Percentiles rank a stretch among this genome's conserved stretches.
phyloP scores from a whole-genome alignment of 2,329 filamentous ascomycete species.

The Epichloe hybrida region DNA sequence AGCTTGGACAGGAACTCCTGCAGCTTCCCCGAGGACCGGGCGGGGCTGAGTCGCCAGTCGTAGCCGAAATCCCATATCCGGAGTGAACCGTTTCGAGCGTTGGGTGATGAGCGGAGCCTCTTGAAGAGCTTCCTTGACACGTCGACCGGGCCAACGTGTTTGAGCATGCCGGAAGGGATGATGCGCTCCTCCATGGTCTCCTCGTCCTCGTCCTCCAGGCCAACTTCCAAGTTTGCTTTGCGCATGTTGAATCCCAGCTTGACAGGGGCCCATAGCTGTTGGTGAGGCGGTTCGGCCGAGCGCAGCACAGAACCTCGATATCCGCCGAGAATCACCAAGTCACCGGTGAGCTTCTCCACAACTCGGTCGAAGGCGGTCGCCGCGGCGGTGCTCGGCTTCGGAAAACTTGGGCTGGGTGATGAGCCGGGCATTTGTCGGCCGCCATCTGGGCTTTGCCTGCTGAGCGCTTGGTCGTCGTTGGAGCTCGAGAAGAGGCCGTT shows the following conservation, averaged over 20 bases:
- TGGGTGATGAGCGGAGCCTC: conserved; percentile 59
- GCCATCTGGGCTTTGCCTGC: background rate
- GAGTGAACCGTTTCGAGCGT: conserved; percentile 55
- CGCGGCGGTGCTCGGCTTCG: conserved; percentile 1
- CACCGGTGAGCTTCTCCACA: conserved; percentile 61
- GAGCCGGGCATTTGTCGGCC: background rate
- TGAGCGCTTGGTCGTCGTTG: conserved; percentile 9
- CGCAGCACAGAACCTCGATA: conserved; percentile 84
- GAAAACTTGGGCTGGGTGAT: background rate
- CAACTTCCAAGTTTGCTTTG: conserved; percentile 83
- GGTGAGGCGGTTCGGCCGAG: conserved; percentile 65
- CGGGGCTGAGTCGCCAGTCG: conserved; percentile 82
- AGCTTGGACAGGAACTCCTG: conserved; percentile 59
- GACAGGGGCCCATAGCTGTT: conserved; percentile 88
- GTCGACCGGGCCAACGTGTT: conserved; percentile 82
- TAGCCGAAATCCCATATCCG: conserved; percentile 86
- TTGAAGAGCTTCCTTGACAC: conserved; percentile 75
- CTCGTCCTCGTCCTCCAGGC: conserved; percentile 68
- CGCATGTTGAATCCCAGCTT: conserved; percentile 86
- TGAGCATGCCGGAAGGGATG: conserved; percentile 76
- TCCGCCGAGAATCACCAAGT: conserved; percentile 78
- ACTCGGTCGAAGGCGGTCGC: conserved; percentile 32
- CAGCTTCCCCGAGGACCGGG: conserved; percentile 58
- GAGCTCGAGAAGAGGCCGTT: conserved; percentile 17
- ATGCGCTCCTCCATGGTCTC: conserved; percentile 73